A percentile compares a stretch with the other conserved stretches of the same genome.
These are phyloP conservation scores for Panicum miliaceum DNA, from an alignment of 176 grass and related monocot species.

Conservation along the genomic window DNA sequence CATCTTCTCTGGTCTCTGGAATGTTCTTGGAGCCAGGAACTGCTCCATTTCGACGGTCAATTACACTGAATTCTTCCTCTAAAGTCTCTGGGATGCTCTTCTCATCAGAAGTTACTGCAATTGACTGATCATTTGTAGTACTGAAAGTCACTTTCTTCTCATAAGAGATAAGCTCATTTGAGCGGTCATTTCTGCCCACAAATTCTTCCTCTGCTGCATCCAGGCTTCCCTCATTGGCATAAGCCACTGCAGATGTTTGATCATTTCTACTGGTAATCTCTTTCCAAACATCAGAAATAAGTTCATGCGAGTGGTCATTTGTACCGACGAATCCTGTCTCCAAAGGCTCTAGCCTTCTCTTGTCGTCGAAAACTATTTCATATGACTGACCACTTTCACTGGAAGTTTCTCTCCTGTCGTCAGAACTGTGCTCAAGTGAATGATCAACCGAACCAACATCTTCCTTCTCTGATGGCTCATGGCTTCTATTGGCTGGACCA, in stretches of 20 bases:
- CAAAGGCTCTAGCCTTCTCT: slow-evolving; percentile 13
- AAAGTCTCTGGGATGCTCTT: slow-evolving; percentile 4
- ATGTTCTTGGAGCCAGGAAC: neutral
- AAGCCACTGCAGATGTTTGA: neutral
- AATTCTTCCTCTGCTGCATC: slow-evolving; percentile 20
- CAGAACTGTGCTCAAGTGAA: slow-evolving; percentile 24
- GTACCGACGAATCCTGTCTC: neutral
- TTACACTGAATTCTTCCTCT: slow-evolving; percentile 35
- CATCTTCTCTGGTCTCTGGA: slow-evolving; percentile 7
- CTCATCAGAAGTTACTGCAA: slow-evolving; percentile 1
- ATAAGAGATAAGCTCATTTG: neutral
- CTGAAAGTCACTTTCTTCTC: slow-evolving; percentile 31
- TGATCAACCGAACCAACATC: slow-evolving; percentile 16
- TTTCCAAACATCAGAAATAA: slow-evolving; percentile 50
- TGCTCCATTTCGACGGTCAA: slow-evolving; percentile 18
- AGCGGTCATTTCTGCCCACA: neutral
- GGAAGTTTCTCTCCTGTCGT: slow-evolving; percentile 8
- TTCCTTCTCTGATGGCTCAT: slow-evolving; percentile 30
- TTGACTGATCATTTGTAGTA: slow-evolving; percentile 10
- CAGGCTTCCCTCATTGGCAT: slow-evolving; percentile 8
- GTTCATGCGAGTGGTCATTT: slow-evolving; percentile 8
- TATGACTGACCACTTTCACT: slow-evolving; percentile 36
- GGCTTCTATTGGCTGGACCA: slow-evolving; percentile 11
- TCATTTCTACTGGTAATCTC: slow-evolving; percentile 32
- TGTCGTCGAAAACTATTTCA: slow-evolving; percentile 25